Base-by-base conservation (phyloP, 441 rosid genomes). In the Kokia cookei region DNA sequence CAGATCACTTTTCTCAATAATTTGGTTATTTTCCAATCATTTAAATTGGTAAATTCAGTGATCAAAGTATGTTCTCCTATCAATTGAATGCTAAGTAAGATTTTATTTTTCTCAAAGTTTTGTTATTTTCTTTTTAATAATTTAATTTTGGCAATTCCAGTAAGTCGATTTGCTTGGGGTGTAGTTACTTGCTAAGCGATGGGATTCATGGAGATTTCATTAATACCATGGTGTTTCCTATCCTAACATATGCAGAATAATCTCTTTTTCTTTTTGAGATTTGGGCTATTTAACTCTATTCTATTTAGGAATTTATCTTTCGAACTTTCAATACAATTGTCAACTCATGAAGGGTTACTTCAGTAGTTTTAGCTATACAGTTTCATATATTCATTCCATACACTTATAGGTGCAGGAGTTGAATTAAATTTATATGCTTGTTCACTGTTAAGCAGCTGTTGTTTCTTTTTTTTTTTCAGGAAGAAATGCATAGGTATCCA, bases 401-500 rank as follows among this genome's bases (percentile, higher is more conserved):
- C 29, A 29, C 60, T 37, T n/a, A 0, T 50, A 29, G 24, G 14
- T 50, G 72, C 26, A 50, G 27, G 51, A 29, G 43, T 3, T 55
- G 17, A 13, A 54, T 11, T 51, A 19, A 8, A 70, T 37, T 70
- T 70, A 54, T 50, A 32, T 4, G 26, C 37, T 24, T 66, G 8
- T n/a, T 19, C 15, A 55, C 45, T 27, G 24, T 47, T 47, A 15
- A 26, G 12, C 47, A 26, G 7, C 47, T 22, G 9, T 43, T 40
- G 13, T 60, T 26, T 15, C 22, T 7, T 4, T 11, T 22, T 51
- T 32, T 8, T 65, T 40, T 32, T 32, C 24, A 57, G 35, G 53
- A 65, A 35, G 74, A 65, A 61, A 32, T 54, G 57, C 70, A n/a
- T 65, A 69, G 24, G 59, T 81, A 90, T 76, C 85, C 82, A 73